Evolutionary conservation across 1,284 basidiomycete species (phyloP), one percentile per base, ranked within the genome.

Genomic region (Porogramme epimiltina): DNA sequence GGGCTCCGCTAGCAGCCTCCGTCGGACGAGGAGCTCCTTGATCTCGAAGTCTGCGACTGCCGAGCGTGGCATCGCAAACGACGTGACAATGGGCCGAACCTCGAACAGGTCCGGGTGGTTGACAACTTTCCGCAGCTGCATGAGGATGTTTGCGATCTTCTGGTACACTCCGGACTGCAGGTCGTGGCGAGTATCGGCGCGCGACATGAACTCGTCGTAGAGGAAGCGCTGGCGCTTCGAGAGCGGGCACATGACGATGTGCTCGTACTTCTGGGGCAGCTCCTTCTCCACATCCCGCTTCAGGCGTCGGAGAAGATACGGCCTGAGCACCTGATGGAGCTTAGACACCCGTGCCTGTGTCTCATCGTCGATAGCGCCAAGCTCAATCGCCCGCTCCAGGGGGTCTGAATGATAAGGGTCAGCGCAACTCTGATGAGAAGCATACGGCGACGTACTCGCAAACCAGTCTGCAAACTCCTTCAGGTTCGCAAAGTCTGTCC

Each of bases 381-480:
- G 84, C 67, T 98, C 95, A 57, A 98, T 91, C 0, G 96, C 96
- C 67, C 90, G 92, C 71, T 98, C 95, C 75, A 98, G 76, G 1
- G 92, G 93, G 74, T 92, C 93, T 95, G 41, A 16, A 31, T 28
- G 55, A 47, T 55, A 15, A 39, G 5, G 55, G 31, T n/a, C 18
- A 9, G 46, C 38, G 9, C 25, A 24, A 47, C 31, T 8, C 31
- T 19, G 28, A 31, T 2, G 0, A n/a, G n/a, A 8, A 19, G 18
- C 26, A 6, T 16, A 24, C n/a, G 48, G 25, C 41, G 19, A 61
- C 91, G 70, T 62, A 95, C 93, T 96, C 3, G 94, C 93, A 70
- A 98, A 98, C 95, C 95, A 97, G 52, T 96, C 92, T 16, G 87
- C 91, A 65, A 98, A 98, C 68, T 98, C 94, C 65, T 93, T 93